A percentile compares a stretch with the other conserved stretches of the same genome.
Conservation (phyloP, 805 yeast species). For the Starmerella floricola region DNA sequence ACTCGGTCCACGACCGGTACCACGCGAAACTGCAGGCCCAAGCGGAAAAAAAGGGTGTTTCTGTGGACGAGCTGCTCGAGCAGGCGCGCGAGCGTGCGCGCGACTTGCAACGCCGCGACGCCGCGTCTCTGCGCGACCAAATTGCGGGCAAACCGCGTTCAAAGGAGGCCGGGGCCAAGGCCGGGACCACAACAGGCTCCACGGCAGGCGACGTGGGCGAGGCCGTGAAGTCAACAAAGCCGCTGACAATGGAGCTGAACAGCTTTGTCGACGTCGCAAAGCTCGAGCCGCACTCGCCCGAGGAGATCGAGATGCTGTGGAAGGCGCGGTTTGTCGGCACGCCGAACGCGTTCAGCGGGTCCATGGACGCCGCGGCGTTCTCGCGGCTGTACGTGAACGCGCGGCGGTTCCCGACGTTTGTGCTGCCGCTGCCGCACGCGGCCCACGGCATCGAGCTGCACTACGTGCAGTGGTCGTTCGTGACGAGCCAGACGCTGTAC, state of each 20-base stretch:
- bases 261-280: constrained; percentile 64
- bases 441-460: constrained; percentile 57
- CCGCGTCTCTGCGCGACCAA: not conserved
- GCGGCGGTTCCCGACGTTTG: constrained; percentile 63
- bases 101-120: constrained; percentile 2
- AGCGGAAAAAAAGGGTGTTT: constrained; percentile 18
- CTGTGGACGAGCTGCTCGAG: constrained; percentile 18
- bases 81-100: constrained; percentile 16
- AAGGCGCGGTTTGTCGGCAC: constrained; percentile 64
- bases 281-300: constrained; percentile 39
- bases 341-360: constrained; percentile 53
- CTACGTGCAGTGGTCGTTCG: constrained; percentile 86
- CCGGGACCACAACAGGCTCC: not conserved
- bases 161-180: not conserved
- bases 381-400: constrained; percentile 55
- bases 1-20: constrained; percentile 27
- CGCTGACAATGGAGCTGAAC: constrained; percentile 47
- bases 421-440: constrained; percentile 70
- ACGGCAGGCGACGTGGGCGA: not conserved
- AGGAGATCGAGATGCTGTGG: constrained; percentile 76
- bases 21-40: constrained; percentile 33
- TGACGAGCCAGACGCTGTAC: constrained; percentile 71
- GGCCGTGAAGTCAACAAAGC: constrained; percentile 3
- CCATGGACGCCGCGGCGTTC: constrained; percentile 46
- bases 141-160: no score